Conservation (phyloP, 2,329 filamentous ascomycete genomes). For the Hypoxylon sp. region DNA sequence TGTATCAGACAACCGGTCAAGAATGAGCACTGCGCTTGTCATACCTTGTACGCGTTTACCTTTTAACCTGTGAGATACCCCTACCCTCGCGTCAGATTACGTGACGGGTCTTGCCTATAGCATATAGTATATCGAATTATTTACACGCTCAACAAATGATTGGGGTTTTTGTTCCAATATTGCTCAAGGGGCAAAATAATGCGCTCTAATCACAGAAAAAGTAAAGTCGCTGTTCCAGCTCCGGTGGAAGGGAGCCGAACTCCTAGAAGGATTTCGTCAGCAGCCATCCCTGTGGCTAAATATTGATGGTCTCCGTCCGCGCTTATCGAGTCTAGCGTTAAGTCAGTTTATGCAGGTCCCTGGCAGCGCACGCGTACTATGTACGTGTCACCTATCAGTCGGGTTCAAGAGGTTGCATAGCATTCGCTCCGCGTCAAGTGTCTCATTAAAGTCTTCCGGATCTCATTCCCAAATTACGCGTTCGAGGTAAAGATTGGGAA, state of each 20-base stretch:
- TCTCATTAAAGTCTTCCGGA: conserved; percentile 5
- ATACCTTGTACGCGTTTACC: conserved; percentile 19
- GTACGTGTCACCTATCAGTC: conserved; percentile 37
- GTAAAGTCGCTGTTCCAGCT: conserved; percentile 6
- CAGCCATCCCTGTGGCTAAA: conserved; percentile 37
- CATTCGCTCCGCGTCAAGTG: conserved; percentile 14
- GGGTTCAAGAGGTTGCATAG: conserved; percentile 11
- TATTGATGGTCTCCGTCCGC: conserved; percentile 18
- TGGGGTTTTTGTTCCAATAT: conserved; percentile 6
- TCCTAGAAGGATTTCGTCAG: conserved; percentile 21
- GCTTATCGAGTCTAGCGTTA: conserved; percentile 18
- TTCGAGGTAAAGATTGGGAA: background rate
- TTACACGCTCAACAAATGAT: conserved; percentile 15
- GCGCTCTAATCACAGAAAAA: conserved; percentile 9
- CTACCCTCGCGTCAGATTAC: conserved; percentile 32
- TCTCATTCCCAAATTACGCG: background rate
- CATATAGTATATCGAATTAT: conserved; percentile 35
- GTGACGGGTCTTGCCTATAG: conserved; percentile 39
- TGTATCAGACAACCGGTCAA: conserved; percentile 23
- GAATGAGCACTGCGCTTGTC: conserved; percentile 26
- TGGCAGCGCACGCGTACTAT: conserved; percentile 13
- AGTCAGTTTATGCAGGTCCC: conserved; percentile 34
- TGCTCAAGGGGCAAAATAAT: background rate
- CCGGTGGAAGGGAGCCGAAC: conserved; percentile 7
- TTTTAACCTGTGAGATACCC: conserved; percentile 43